Evolutionary conservation across 306 rosid genomes (phyloP), one percentile per base, ranked within the genome.

Genomic region (Morella rubra): DNA sequence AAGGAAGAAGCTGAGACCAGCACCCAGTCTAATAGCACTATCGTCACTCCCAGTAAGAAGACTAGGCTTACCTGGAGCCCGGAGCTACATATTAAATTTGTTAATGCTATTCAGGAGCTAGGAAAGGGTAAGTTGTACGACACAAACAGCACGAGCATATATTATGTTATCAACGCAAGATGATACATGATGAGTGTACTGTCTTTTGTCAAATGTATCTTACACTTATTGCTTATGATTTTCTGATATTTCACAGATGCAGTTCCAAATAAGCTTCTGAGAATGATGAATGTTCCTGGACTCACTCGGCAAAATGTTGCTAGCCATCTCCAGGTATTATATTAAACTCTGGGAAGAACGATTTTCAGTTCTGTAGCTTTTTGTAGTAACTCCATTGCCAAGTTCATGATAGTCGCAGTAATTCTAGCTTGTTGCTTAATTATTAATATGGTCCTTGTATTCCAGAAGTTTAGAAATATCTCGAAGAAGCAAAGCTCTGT

Each of bases 241-340:
- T 46, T 20, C 22, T 79, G 20, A 68, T 27, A 44, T 19, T 0
- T 67, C 73, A 27, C 79, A 80, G 80, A 69, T 15, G 68, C 79
- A 67, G 76, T 74, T 15, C 84, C 84, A 56, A 75, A 60, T 58
- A 75, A 44, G 10, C 74, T 80, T 37, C 70, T 73, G 3, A 80
- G 49, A 40, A 13, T 59, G 20, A 80, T 80, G 84, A 47, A 75
- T 53, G 79, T 41, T 10, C 84, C 80, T 2, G 70, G 50, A 1
- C 69, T 80, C 32, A 69, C 80, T 20, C 61, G 79, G 40, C 80
- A 69, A 24, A 80, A 69, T 15, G 16, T 80, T 4, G 76, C 76
- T 1, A 80, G 79, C 66, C 84, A 80, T 27, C 84, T 80, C 69
- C 84, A 80, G 76, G 84, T 75, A n/a, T 24, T 24, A 45, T 59